Evolutionary conservation across 768 basidiomycete species (phyloP).

Genomic region (Leccinellum albellum): DNA sequence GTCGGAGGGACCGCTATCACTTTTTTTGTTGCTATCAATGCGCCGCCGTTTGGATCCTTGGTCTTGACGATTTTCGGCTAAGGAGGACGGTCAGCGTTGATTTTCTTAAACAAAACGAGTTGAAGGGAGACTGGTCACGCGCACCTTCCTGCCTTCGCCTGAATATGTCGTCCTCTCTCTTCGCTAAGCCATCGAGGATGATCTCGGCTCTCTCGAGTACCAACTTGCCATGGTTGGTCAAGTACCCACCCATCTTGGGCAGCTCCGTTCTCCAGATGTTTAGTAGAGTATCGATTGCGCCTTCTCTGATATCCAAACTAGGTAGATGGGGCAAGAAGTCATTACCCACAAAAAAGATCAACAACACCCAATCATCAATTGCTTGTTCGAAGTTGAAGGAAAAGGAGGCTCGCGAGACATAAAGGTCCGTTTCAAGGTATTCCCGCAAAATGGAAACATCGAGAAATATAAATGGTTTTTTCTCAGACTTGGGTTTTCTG

Average conservation of each 20-base stretch:
- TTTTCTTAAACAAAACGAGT: background rate
- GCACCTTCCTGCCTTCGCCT: constrained; percentile 85
- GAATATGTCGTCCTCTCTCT: constrained; percentile 94
- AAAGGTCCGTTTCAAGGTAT: constrained; percentile 95
- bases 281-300: constrained; percentile 95
- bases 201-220: constrained; percentile 84
- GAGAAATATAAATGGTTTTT: constrained; percentile 98
- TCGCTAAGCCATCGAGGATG: constrained; percentile 93
- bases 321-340: constrained; percentile 97
- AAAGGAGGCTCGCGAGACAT: constrained; percentile 72
- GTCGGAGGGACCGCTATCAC: constrained; percentile 41
- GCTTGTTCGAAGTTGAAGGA: constrained; percentile 93
- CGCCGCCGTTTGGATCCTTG: constrained; percentile 86
- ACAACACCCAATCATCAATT: constrained; percentile 99
- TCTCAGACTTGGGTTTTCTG: constrained; percentile 47
- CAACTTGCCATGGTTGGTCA: constrained; percentile 90
- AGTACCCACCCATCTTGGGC: constrained; percentile 94
- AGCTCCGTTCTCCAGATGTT: constrained; percentile 95
- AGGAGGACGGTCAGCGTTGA: constrained; percentile 13
- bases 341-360: constrained; percentile 99
- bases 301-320: constrained; percentile 97
- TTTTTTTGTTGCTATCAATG: constrained; percentile 42
- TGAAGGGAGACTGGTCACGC: constrained; percentile 31
- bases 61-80: constrained; percentile 93
- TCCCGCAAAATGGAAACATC: constrained; percentile 94